Conservation (phyloP, 768 basidiomycete species). For the Phlebiopsis flavidoalba region DNA sequence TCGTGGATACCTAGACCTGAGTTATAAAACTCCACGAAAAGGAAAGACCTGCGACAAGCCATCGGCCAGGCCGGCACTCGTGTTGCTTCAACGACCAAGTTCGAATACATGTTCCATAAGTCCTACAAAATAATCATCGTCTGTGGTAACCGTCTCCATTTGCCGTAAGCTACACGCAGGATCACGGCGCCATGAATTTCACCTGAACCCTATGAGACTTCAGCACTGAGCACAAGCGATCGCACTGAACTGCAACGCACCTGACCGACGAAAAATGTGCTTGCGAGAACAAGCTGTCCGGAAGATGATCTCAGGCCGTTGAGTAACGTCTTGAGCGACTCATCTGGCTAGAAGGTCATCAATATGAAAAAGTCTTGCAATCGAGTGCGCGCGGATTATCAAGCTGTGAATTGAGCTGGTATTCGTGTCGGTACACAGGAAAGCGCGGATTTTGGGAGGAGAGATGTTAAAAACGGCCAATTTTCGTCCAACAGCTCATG, state of each 20-base stretch:
- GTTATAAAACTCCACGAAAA: background rate
- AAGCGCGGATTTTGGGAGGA: slow-evolving; percentile 4
- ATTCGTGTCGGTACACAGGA: background rate
- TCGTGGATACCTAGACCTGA: background rate
- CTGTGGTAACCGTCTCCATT: slow-evolving; percentile 19
- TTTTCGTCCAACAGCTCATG: background rate
- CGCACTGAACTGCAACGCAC: background rate
- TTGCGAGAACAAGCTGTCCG: background rate
- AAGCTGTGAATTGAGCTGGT: background rate
- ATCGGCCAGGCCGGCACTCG: slow-evolving; percentile 25
- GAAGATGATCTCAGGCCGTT: background rate
- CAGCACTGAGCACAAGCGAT: too few relatives aligned
- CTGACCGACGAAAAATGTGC: slow-evolving; percentile 2
- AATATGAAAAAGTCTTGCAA: slow-evolving; percentile 1
- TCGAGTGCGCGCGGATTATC: slow-evolving; percentile 4
- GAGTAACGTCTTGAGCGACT: background rate
- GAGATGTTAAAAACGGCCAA: slow-evolving; percentile 1
- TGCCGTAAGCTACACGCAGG: slow-evolving; percentile 24
- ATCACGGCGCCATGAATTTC: slow-evolving; percentile 20
- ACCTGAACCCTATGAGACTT: background rate
- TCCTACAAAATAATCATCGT: slow-evolving; percentile 34
- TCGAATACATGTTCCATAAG: slow-evolving; percentile 27
- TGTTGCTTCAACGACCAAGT: slow-evolving; percentile 19
- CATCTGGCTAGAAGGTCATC: background rate
- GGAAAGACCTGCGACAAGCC: slow-evolving; percentile 27